Conservation (phyloP, 2,329 filamentous ascomycete species). For the Penicillium concentricum region DNA sequence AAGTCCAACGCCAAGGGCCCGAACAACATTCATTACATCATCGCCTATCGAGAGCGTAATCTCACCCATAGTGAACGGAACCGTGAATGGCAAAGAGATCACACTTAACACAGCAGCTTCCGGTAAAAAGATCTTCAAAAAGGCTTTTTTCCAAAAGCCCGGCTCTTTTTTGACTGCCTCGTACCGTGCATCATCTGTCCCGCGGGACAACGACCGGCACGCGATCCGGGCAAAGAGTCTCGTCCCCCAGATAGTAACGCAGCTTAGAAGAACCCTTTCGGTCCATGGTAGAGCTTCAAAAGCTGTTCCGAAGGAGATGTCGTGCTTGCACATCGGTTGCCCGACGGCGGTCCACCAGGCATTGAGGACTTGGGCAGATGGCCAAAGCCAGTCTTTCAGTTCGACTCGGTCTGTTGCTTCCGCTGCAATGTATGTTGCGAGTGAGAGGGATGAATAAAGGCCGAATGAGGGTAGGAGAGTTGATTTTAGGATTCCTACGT, state of each 20-base stretch:
- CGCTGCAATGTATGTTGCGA: slow-evolving; percentile 53
- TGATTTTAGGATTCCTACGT: slow-evolving; percentile 54
- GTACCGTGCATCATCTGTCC: slow-evolving; percentile 59
- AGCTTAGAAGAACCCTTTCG: slow-evolving; percentile 56
- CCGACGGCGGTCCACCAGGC: slow-evolving; percentile 62
- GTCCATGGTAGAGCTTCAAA: slow-evolving; percentile 52
- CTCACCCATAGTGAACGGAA: slow-evolving; percentile 48
- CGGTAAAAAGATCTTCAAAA: slow-evolving; percentile 56
- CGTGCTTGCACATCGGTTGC: slow-evolving; percentile 48
- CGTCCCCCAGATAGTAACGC: slow-evolving; percentile 58
- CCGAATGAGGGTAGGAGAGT: slow-evolving; percentile 56
- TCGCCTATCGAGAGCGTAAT: slow-evolving; percentile 34
- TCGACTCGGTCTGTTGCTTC: slow-evolving; percentile 56
- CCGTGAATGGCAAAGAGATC: slow-evolving; percentile 57
- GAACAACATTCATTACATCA: slow-evolving; percentile 22
- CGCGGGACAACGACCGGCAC: slow-evolving; percentile 49
- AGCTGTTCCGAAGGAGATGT: slow-evolving; percentile 48
- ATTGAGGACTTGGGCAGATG: slow-evolving; percentile 54
- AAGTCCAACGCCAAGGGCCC: slow-evolving; percentile 52
- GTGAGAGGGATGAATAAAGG: slow-evolving; percentile 53
- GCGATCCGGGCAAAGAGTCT: slow-evolving; percentile 57
- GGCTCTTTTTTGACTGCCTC: slow-evolving; percentile 51
- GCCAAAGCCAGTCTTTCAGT: slow-evolving; percentile 62
- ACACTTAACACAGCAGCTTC: slow-evolving; percentile 59
- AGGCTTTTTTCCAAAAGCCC: slow-evolving; percentile 58